Percentiles rank a stretch among this genome's conserved stretches.
Evolutionary conservation across 805 yeast species (phyloP).

Genomic region (Cyberlindnera maritima): DNA sequence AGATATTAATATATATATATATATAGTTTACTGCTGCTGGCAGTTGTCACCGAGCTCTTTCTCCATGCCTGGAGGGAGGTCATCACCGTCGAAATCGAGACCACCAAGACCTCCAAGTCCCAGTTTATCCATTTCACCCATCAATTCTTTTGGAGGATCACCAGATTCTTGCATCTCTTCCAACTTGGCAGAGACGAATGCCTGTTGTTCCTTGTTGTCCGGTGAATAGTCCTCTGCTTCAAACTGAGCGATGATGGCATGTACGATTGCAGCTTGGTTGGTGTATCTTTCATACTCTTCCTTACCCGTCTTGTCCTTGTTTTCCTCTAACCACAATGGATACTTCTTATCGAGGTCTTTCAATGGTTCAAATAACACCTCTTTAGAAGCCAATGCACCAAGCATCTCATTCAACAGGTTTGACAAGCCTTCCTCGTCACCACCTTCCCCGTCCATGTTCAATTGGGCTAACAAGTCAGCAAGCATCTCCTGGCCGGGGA

Average conservation of each 20-base stretch:
- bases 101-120: slow-evolving; percentile 36
- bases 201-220: slow-evolving; percentile 37
- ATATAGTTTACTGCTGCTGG: slow-evolving; percentile 21
- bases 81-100: slow-evolving; percentile 48
- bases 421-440: slow-evolving; percentile 51
- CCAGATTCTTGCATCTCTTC: slow-evolving; percentile 74
- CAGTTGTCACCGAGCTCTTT: slow-evolving; percentile 54
- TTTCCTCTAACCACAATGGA: slow-evolving; percentile 63
- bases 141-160: slow-evolving; percentile 75
- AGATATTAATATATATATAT: too few relatives aligned
- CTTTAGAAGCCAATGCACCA: slow-evolving; percentile 79
- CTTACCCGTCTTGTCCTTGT: slow-evolving; percentile 36
- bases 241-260: slow-evolving; percentile 59
- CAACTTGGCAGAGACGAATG: slow-evolving; percentile 53
- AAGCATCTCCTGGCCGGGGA: slow-evolving; percentile 46
- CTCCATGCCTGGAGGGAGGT: slow-evolving; percentile 40
- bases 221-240: slow-evolving; percentile 66
- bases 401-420: slow-evolving; percentile 69
- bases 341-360: slow-evolving; percentile 74
- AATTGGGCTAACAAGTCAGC: slow-evolving; percentile 68
- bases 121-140: slow-evolving; percentile 49
- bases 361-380: slow-evolving; percentile 83
- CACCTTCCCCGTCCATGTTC: slow-evolving; percentile 39
- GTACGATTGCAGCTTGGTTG: slow-evolving; percentile 60
- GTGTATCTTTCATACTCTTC: slow-evolving; percentile 53